These are phyloP conservation scores for Fusarium scirpi DNA, from an alignment of 2,329 filamentous ascomycete genomes.

Conservation along the genomic window DNA sequence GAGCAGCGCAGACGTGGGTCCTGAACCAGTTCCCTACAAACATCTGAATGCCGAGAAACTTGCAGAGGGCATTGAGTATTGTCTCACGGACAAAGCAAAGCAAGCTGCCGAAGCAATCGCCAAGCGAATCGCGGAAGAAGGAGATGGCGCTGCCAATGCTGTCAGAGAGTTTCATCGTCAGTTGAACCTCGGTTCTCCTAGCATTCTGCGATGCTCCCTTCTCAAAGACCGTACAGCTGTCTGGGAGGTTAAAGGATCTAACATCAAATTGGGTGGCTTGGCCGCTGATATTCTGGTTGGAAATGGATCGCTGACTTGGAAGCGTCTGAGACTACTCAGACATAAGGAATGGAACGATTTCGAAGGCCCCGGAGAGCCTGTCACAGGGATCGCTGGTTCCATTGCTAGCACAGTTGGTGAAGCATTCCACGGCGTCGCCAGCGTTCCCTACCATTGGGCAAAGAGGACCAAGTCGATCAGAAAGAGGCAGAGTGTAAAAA, in stretches of 20 bases:
- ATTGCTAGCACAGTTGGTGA: slow-evolving; percentile 69
- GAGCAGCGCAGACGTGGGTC: slow-evolving; percentile 71
- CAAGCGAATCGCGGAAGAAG: slow-evolving; percentile 69
- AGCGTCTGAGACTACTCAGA: slow-evolving; percentile 71
- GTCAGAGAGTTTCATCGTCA: slow-evolving; percentile 74
- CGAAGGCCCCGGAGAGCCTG: slow-evolving; percentile 78
- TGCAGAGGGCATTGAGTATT: slow-evolving; percentile 77
- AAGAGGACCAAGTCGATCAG: slow-evolving; percentile 66
- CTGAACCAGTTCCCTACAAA: slow-evolving; percentile 76
- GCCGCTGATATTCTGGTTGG: slow-evolving; percentile 74
- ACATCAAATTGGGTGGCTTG: slow-evolving; percentile 70
- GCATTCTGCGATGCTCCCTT: slow-evolving; percentile 74
- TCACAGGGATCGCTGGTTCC: slow-evolving; percentile 74
- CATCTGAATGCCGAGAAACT: slow-evolving; percentile 71
- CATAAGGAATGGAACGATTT: slow-evolving; percentile 83
- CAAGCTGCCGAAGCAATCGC: slow-evolving; percentile 70
- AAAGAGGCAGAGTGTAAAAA: slow-evolving; percentile 27
- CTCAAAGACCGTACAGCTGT: slow-evolving; percentile 71
- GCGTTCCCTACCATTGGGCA: slow-evolving; percentile 71
- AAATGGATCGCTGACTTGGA: slow-evolving; percentile 71
- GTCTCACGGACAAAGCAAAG: slow-evolving; percentile 70
- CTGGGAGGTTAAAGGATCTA: slow-evolving; percentile 73
- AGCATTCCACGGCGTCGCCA: slow-evolving; percentile 71
- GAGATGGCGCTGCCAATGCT: slow-evolving; percentile 77
- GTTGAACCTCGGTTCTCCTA: slow-evolving; percentile 63